Evolutionary conservation across 1,284 basidiomycete genomes (phyloP).

Genomic region (Malassezia furfur): DNA sequence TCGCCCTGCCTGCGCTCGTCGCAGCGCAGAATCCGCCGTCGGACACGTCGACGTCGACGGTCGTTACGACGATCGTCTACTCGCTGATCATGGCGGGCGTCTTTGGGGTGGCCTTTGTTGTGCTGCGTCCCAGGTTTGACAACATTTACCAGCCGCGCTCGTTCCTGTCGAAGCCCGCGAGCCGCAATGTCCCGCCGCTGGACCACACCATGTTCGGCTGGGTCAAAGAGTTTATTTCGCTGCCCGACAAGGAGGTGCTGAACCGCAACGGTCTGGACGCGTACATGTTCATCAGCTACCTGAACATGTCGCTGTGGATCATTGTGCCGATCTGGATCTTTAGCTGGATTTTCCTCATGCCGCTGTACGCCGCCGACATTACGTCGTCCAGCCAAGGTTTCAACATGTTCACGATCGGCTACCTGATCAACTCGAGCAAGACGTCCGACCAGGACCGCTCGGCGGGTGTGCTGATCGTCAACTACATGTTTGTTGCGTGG

Average conservation of each 20-base stretch:
- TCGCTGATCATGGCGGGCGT: slow-evolving; percentile 40
- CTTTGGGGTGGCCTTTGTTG: slow-evolving; percentile 45
- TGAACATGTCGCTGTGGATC: slow-evolving; percentile 66
- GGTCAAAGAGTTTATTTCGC: slow-evolving; percentile 47
- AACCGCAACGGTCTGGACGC: slow-evolving; percentile 75
- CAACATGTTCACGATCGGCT: slow-evolving; percentile 70
- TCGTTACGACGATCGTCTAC: slow-evolving; percentile 43
- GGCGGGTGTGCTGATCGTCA: slow-evolving; percentile 33
- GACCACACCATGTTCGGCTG: slow-evolving; percentile 48
- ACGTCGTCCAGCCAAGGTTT: slow-evolving; percentile 52
- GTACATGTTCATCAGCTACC: slow-evolving; percentile 83
- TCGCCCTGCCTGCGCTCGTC: slow-evolving; percentile 10
- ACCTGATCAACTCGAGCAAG: slow-evolving; percentile 47
- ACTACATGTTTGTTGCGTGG: slow-evolving; percentile 54
- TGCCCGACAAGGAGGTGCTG: slow-evolving; percentile 40
- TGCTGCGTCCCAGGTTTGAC: slow-evolving; percentile 47
- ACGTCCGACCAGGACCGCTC: slow-evolving; percentile 32
- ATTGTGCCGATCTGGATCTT: slow-evolving; percentile 61
- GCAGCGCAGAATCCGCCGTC: slow-evolving; percentile 14
- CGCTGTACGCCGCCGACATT: slow-evolving; percentile 51
- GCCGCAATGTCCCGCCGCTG: slow-evolving; percentile 44
- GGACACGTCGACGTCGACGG: slow-evolving; percentile 36
- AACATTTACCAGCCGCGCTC: slow-evolving; percentile 50
- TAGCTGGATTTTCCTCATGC: slow-evolving; percentile 55
- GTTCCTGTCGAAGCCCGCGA: slow-evolving; percentile 39